Base-by-base conservation (phyloP, 1,284 basidiomycete genomes). In the Vanrija humicola region DNA sequence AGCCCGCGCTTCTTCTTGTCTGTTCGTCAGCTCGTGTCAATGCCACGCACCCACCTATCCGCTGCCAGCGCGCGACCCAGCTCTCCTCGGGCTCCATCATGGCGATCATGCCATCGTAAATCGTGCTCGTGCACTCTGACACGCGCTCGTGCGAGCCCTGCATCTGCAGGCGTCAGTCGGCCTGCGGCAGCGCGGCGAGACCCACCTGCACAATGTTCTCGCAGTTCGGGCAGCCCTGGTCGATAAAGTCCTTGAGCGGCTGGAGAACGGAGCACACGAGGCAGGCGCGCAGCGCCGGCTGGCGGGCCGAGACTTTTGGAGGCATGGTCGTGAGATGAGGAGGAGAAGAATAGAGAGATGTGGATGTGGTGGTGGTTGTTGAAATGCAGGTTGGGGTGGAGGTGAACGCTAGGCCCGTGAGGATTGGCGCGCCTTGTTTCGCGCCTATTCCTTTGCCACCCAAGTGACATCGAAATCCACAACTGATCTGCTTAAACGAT, bases 1-100 rank as follows among this genome's bases (percentile, higher is more conserved):
- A 94, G 85, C 1, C 90, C 90, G 34, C 86, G 82, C 39, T 85
- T 86, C 67, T 89, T 88, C 76, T 91, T 90, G 61, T 88, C 90
- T 93, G 65, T 46, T 18, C 10, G 38, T 45, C 26, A 48, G 39
- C 18, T 15, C 18, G 9, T 1, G 18, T n/a, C 19, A 7, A n/a
- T 14, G 18, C 38, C 14, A 10, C n/a, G 6, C 14, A 82, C 88
- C 64, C 63, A 92, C 90, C 84, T 64, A 87, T 90, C 70, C 91
- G 79, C 74, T 95, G 91, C 91, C 91, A 95, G 64, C 88, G 82
- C 15, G 90, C 90, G 10, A 98, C 93, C 95, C 95, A 98, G 76
- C 90, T 94, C 58, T 84, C 83, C 65, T 91, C 87, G 1, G 94
- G 89, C 66, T 91, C 84, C 53, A 94, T 85, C 62, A 94, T 85